Base-by-base conservation (phyloP, 2,329 filamentous ascomycete species). In the Epichloe sylvatica region DNA sequence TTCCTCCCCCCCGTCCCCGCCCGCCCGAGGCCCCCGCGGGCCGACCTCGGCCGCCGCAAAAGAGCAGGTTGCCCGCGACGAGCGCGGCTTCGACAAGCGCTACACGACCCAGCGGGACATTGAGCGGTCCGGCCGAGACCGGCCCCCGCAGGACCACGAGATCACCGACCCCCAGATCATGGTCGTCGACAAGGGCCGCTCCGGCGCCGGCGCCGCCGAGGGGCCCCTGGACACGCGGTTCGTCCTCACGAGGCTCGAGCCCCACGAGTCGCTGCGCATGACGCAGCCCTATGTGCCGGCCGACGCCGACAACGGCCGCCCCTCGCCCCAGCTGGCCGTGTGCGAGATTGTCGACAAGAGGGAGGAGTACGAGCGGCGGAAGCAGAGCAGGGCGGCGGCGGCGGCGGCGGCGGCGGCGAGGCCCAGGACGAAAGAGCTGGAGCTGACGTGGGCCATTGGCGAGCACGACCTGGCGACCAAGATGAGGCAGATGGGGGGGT, bases 381-480 rank as follows among this genome's bases (percentile, higher is more conserved):
- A 71, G 55, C 62, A 65, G 46, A 19, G 17, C 2, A 19, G 17
- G 17, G 17, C 17, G 17, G 17, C 17, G 57, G 70, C 62, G 55
- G 69, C 69, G 51, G 56, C 58, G 57, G 60, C 67, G 55, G 69
- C 69, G 51, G 56, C 58, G 57, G 60, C 67, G 53, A 63, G 65
- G 55, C 52, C 68, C 36, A 73, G 71, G 55, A 62, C 66, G 15
- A 96, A 96, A 69, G 83, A 83, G 61, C 65, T 96, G n/a, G 90
- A 96, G 68, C 58, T 97, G 58, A 91, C 88, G 64, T 97, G 90
- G 90, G 81, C 83, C 35, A 94, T 94, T 59, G 81, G 81, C 53
- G 61, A 66, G 12, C 77, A 91, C 61, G 90, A 96, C 69, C 64
- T 95, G 47, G 68, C 68, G n/a, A 82, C 86, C 63, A 78, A 83